Base-by-base conservation (phyloP, 1,139 yeast genomes). In the Saccharomyces hybrid region DNA sequence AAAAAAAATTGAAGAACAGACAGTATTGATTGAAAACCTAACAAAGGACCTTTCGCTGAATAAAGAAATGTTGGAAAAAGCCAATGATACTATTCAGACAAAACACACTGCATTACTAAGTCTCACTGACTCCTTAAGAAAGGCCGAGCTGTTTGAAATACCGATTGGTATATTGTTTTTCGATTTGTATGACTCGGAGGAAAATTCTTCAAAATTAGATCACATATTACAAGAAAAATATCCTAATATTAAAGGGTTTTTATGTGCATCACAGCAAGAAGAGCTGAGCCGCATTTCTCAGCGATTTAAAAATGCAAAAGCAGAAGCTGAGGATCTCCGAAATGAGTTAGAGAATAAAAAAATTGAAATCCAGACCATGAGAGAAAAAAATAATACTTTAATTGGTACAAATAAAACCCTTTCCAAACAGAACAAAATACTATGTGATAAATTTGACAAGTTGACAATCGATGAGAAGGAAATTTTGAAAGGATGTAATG, bases 141-240 rank as follows among this genome's bases (percentile, higher is more conserved):
- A 62, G 46, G 60, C 61, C 9, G 67, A 69, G 31, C 60, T 69
- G 29, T 38, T 38, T 70, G 65, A 50, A 71, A 72, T 53, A 55
- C 65, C 3, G 59, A 69, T 68, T 48, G 54, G 66, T 38, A 58
- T 70, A 5, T 57, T 68, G 11, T 55, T 65, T 26, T 60, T 69
- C 26, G 71, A 65, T 19, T 8, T 29, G 28, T 26, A 47, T 28
- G 31, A 29, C 14, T 31, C 50, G 16, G 19, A 32, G 27, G 41
- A 23, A 16, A n/a, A 44, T 9, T 46, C 48, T n/a, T 41, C 14
- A 4, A 49, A 38, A n/a, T 26, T 50, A 5, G 23, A 25, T 32
- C 46, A n/a, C 5, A 23, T 29, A 32, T 23, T 31, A 25, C 11
- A 14, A 3, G 28, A n/a, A 34, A 44, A 25, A 34, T 46, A 50